Conservation (phyloP, 2,329 filamentous ascomycete genomes). For the Tympanopsis confertula region DNA sequence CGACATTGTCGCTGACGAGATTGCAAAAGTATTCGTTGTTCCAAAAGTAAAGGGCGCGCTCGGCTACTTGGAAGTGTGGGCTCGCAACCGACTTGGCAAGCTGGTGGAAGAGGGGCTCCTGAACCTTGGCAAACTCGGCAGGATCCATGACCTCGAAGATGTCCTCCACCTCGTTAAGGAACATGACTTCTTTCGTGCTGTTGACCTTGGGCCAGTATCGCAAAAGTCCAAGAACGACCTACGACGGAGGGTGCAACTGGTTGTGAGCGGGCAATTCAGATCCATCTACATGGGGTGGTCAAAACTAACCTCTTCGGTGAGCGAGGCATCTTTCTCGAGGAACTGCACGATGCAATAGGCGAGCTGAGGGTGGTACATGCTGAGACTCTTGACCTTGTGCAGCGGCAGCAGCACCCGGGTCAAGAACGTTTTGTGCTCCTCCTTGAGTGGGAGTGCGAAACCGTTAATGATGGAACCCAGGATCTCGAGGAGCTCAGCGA, state of each 20-base stretch:
- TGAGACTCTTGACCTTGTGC: constrained; percentile 96
- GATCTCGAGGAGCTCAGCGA: constrained; percentile 91
- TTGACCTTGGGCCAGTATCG: constrained; percentile 99
- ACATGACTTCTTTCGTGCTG: constrained; percentile 99
- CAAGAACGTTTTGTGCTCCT: constrained; percentile 96
- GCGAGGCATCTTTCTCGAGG: constrained; percentile 87
- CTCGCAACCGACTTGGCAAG: constrained; percentile 95
- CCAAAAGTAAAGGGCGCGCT: constrained; percentile 97
- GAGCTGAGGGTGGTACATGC: constrained; percentile 98
- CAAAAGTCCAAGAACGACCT: constrained; percentile 87
- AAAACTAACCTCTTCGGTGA: constrained; percentile 92
- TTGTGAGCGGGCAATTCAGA: too few species aligned
- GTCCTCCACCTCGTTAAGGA: constrained; percentile 95
- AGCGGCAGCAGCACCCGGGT: constrained; percentile 84
- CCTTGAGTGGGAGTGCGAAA: constrained; percentile 89
- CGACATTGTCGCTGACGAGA: constrained; percentile 95
- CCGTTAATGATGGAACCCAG: constrained; percentile 98
- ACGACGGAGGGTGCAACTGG: too few species aligned
- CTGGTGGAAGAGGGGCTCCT: constrained; percentile 94
- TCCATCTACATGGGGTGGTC: too few species aligned
- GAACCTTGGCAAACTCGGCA: constrained; percentile 94
- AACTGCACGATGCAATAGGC: constrained; percentile 99
- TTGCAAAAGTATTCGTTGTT: constrained; percentile 99
- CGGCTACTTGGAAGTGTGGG: constrained; percentile 96
- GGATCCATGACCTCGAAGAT: constrained; percentile 99